phyloP scores from a whole-genome alignment of 441 rosid species.

The Daphne laureola region DNA sequence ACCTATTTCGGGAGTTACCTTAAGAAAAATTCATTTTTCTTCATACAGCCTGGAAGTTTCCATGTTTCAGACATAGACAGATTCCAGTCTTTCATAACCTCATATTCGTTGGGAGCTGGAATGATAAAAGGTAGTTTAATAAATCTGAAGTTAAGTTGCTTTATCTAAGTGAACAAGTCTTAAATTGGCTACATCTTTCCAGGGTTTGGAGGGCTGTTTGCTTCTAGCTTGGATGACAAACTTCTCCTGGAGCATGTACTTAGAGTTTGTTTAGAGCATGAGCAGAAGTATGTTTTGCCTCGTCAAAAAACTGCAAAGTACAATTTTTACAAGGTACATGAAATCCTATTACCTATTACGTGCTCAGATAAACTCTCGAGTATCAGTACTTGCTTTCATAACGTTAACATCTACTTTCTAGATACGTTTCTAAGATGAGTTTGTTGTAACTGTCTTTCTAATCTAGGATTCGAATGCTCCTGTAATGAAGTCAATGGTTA shows the following conservation, averaged over 20 bases:
- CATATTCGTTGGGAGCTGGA: conserved; percentile 67
- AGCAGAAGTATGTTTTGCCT: conserved; percentile 32
- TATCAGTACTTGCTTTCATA: conserved; percentile 9
- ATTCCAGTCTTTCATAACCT: conserved; percentile 52
- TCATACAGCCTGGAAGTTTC: conserved; percentile 57
- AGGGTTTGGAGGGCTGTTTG: conserved; percentile 61
- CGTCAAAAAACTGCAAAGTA: conserved; percentile 35
- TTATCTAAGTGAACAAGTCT: conserved; percentile 5
- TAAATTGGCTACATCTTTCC: conserved; percentile 16
- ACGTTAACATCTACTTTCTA: background rate
- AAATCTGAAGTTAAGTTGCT: conserved; percentile 5
- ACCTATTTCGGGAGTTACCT: conserved; percentile 1
- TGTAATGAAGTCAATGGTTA: conserved; percentile 69
- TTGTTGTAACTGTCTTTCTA: conserved; percentile 14
- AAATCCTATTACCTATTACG: conserved; percentile 2
- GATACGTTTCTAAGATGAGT: conserved; percentile 10
- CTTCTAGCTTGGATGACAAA: conserved; percentile 64
- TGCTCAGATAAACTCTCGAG: background rate
- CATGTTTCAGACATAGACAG: conserved; percentile 44
- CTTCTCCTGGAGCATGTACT: conserved; percentile 85
- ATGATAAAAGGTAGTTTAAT: conserved; percentile 60
- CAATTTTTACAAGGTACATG: conserved; percentile 88
- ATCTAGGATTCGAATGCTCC: conserved; percentile 72
- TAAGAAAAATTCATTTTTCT: background rate
- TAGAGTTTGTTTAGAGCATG: conserved; percentile 65